Evolutionary conservation across 2,329 filamentous ascomycete species (phyloP), one percentile per base, ranked within the genome.

Genomic region (Epichloe festucae): DNA sequence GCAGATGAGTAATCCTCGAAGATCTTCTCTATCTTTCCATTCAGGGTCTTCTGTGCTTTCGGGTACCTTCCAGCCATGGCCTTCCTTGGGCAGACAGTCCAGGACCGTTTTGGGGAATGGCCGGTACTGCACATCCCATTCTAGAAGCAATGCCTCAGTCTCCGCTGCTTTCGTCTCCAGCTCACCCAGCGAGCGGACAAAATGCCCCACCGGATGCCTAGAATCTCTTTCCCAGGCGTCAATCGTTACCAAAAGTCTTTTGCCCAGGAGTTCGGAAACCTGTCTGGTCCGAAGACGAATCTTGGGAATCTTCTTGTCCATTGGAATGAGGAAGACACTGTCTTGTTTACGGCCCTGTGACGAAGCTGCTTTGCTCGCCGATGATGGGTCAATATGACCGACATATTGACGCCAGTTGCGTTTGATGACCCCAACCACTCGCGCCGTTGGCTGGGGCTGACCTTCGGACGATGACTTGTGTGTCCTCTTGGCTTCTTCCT

Each of bases 391-490:
- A 52, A 98, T 85, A 63, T 96, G 90, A 2, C 93, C 93, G 55
- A 98, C 93, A 60, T 96, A 97, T 67, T 97, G 94, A 54, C 93
- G 80, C 93, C 93, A 98, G 67, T 97, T 97, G 49, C 93, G 82
- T 70, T 95, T 96, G 64, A 95, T 81, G 23, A 97, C 77, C 46
- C 93, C 93, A 6, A 97, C 89, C 12, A 98, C 87, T 64, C 80
- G 87, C 27, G 91, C 93, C 6, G 93, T 97, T 6, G 93, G 93
- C 60, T 96, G 89, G 3, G 88, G 81, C 48, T 82, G 81, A 44
- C 84, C 84, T 67, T 96, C 89, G 0, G 78, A 77, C 50, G 74
- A 81, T 62, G 85, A 84, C 49, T 82, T 85, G 60, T 97, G 91
- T 0, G 84, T 85, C 63, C 83, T 85, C 70, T 85, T 93, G 34